A percentile compares a stretch with the other conserved stretches of the same genome.
phyloP scores from a whole-genome alignment of 768 basidiomycete species.

The Floccularia luteovirens region DNA sequence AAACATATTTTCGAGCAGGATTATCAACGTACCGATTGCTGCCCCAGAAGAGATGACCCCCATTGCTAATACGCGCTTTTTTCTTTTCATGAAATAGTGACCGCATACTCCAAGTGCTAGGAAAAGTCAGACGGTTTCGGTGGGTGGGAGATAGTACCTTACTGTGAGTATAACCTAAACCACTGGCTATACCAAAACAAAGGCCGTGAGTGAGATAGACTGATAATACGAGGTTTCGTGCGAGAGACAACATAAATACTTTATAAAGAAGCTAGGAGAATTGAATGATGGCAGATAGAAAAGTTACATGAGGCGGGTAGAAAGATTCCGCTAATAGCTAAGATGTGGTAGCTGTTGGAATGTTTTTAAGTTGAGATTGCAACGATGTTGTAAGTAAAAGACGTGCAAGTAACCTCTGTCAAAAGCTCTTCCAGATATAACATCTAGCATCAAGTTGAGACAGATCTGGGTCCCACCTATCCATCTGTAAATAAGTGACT shows the following conservation, averaged over 20 bases:
- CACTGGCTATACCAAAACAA: conserved; percentile 41
- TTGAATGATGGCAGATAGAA: conserved; percentile 31
- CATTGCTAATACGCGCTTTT: conserved; percentile 23
- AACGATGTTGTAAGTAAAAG: neutral
- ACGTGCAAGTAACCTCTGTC: conserved; percentile 47
- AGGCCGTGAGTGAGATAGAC: conserved; percentile 40
- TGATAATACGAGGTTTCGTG: conserved; percentile 17
- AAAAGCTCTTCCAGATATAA: conserved; percentile 38
- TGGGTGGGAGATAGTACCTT: conserved; percentile 16
- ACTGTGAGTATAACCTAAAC: conserved; percentile 42
- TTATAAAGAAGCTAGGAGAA: conserved; percentile 1
- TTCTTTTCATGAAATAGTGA: conserved; percentile 30
- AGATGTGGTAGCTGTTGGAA: conserved; percentile 27
- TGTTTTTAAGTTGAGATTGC: neutral
- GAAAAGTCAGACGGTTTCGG: neutral
- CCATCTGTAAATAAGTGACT: conserved; percentile 15
- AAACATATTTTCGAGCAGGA: no score
- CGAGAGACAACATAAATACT: neutral
- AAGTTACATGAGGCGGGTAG: conserved; percentile 29
- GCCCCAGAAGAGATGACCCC: conserved; percentile 25
- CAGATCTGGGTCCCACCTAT: conserved; percentile 45
- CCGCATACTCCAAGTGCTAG: conserved; percentile 22
- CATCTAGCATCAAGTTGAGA: conserved; percentile 33
- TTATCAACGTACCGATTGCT: neutral
- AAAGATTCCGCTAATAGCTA: conserved; percentile 37